Evolutionary conservation across 2,329 filamentous ascomycete genomes (phyloP).

Genomic region (Cytospora piceae): DNA sequence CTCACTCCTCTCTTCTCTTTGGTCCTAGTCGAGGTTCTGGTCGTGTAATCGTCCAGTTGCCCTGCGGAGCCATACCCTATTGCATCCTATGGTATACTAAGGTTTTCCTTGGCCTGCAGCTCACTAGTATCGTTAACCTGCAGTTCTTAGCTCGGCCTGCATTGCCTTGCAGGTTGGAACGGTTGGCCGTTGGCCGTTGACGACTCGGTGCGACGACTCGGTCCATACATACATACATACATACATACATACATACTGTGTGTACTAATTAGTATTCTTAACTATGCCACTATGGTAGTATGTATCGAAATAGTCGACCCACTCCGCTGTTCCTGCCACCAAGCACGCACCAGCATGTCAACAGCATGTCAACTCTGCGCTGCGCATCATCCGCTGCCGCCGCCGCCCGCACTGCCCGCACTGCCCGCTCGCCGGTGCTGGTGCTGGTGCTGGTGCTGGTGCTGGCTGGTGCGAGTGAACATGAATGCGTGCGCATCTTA

Average conservation of each 20-base stretch:
- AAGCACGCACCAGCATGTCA: too few species aligned
- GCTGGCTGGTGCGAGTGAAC: background rate
- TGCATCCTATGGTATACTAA: background rate
- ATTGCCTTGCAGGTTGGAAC: background rate
- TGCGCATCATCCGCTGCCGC: background rate
- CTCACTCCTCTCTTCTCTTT: background rate
- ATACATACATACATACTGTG: background rate
- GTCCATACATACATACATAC: background rate
- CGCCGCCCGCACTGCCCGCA: too few species aligned
- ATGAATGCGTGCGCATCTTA: background rate
- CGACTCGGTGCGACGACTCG: background rate
- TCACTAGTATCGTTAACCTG: background rate
- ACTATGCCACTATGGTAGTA: too few species aligned
- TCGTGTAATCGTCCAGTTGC: background rate
- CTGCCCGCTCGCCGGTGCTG: too few species aligned
- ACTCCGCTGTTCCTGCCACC: background rate
- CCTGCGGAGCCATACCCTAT: background rate
- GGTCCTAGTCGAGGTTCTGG: background rate
- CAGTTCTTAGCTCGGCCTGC: background rate
- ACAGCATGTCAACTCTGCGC: background rate
- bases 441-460: background rate
- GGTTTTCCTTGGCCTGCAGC: background rate
- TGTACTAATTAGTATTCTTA: background rate
- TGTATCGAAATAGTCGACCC: background rate
- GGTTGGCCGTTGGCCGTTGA: constrained; percentile 5